phyloP scores from a whole-genome alignment of 192 early-diverging fungal species.

The Podila horticola region DNA sequence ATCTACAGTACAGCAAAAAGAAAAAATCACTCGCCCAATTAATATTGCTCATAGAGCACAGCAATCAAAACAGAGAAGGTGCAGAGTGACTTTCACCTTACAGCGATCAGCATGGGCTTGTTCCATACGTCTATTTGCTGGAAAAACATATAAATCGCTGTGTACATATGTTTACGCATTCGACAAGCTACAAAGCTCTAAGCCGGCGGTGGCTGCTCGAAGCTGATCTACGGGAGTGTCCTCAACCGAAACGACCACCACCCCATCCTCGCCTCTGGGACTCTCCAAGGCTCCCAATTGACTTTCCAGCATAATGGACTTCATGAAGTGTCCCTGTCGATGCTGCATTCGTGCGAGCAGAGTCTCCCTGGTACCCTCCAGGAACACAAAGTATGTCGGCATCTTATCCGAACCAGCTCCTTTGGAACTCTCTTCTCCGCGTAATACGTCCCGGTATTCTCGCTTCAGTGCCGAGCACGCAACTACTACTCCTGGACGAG shows the following conservation, averaged over 20 bases:
- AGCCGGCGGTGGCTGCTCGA: neutral
- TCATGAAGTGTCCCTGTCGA: slow-evolving; percentile 67
- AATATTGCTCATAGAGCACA: too few species aligned
- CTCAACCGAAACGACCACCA: slow-evolving; percentile 1
- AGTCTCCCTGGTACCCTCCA: slow-evolving; percentile 61
- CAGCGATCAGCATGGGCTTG: too few species aligned
- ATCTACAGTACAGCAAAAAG: too few species aligned
- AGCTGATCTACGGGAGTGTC: neutral
- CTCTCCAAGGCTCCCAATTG: slow-evolving; percentile 73
- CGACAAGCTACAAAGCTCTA: neutral
- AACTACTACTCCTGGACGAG: slow-evolving; percentile 58
- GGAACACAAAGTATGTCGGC: slow-evolving; percentile 60
- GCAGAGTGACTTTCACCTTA: too few species aligned
- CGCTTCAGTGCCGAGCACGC: slow-evolving; percentile 73
- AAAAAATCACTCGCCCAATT: too few species aligned
- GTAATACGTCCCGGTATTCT: slow-evolving; percentile 73
- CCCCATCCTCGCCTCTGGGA: slow-evolving; percentile 30
- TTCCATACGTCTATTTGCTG: too few species aligned
- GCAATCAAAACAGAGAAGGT: too few species aligned
- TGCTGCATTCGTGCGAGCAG: slow-evolving; percentile 57
- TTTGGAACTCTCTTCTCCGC: slow-evolving; percentile 21
- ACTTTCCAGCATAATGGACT: slow-evolving; percentile 61
- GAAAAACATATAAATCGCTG: too few species aligned
- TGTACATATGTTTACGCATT: too few species aligned
- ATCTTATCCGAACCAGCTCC: slow-evolving; percentile 23